These are phyloP conservation scores for Saccharomyces hybrid DNA, from an alignment of 1,139 yeast species.

Conservation along the genomic window DNA sequence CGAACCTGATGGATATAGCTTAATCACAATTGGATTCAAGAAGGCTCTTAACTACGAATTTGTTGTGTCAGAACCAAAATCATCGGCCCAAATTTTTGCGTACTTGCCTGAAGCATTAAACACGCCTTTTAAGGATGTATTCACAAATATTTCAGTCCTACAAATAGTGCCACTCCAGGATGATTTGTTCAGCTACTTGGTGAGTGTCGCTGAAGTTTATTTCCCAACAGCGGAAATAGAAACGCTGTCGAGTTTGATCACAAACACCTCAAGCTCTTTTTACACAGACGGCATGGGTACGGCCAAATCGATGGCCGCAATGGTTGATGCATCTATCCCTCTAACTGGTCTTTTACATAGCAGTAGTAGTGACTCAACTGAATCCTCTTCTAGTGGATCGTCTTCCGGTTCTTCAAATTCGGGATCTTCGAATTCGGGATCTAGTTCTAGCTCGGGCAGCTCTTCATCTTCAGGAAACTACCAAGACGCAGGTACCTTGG, in stretches of 20 bases:
- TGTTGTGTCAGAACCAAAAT: slow-evolving; percentile 55
- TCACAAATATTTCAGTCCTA: slow-evolving; percentile 43
- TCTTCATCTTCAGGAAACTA: slow-evolving; percentile 8
- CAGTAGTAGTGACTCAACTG: slow-evolving; percentile 15
- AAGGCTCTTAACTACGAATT: slow-evolving; percentile 62
- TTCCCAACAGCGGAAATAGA: slow-evolving; percentile 48
- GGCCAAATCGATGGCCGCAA: slow-evolving; percentile 42
- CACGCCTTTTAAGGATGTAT: slow-evolving; percentile 42
- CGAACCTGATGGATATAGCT: slow-evolving; percentile 36
- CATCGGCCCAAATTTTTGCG: slow-evolving; percentile 71
- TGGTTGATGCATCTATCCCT: slow-evolving; percentile 61
- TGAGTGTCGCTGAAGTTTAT: slow-evolving; percentile 71
- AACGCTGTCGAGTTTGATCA: slow-evolving; percentile 40
- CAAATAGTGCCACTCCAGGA: slow-evolving; percentile 62
- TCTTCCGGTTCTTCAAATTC: slow-evolving; percentile 6
- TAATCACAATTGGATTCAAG: slow-evolving; percentile 66
- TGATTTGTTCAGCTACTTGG: slow-evolving; percentile 42
- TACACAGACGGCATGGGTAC: slow-evolving; percentile 46
- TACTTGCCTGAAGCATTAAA: slow-evolving; percentile 53
- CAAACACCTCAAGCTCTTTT: slow-evolving; percentile 40
- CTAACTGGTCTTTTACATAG: slow-evolving; percentile 42
- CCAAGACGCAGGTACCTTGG: slow-evolving; percentile 40
- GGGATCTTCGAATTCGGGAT: slow-evolving; percentile 2
- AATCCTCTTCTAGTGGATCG: slow-evolving; percentile 19
- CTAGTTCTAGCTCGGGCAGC: slow-evolving; percentile 2